phyloP scores from a whole-genome alignment of 2,329 filamentous ascomycete genomes.

The Rhinocladiella mackenziei region DNA sequence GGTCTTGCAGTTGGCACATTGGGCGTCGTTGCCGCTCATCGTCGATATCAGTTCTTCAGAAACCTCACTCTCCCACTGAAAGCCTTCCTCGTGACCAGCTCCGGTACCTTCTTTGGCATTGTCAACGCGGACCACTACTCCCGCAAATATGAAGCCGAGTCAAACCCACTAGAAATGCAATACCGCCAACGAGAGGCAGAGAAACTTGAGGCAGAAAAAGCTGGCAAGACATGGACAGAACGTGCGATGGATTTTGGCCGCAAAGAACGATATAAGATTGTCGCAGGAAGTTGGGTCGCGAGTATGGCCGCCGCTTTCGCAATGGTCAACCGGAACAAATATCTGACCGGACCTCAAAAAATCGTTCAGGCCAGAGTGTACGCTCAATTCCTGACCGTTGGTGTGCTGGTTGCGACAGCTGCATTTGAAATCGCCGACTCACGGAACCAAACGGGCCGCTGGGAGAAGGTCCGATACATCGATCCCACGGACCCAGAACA shows the following conservation, averaged over 20 bases:
- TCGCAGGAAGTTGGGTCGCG: slow-evolving; percentile 75
- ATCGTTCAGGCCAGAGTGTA: slow-evolving; percentile 92
- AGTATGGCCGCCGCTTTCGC: slow-evolving; percentile 71
- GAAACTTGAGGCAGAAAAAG: slow-evolving; percentile 51
- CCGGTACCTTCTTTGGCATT: slow-evolving; percentile 81
- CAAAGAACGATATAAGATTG: slow-evolving; percentile 80
- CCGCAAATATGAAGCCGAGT: slow-evolving; percentile 64
- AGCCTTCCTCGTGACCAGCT: slow-evolving; percentile 79
- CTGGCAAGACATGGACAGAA: slow-evolving; percentile 55
- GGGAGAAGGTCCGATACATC: slow-evolving; percentile 70
- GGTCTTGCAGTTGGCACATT: slow-evolving; percentile 65
- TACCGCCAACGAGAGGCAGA: slow-evolving; percentile 59
- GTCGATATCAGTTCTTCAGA: slow-evolving; percentile 73
- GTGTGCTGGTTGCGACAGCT: slow-evolving; percentile 75
- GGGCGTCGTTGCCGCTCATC: slow-evolving; percentile 64
- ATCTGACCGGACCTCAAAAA: slow-evolving; percentile 74
- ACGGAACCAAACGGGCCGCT: slow-evolving; percentile 62
- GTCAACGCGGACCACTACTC: slow-evolving; percentile 74
- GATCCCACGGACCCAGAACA: slow-evolving; percentile 79
- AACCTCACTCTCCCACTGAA: slow-evolving; percentile 83
- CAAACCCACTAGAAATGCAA: slow-evolving; percentile 66
- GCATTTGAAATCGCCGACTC: slow-evolving; percentile 79
- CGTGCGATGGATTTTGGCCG: slow-evolving; percentile 68
- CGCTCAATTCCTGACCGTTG: slow-evolving; percentile 82
- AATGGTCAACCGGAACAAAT: slow-evolving; percentile 72